A percentile compares a stretch with the other conserved stretches of the same genome.
These are phyloP conservation scores for Fusarium sp. DNA, from an alignment of 2,329 filamentous ascomycete species.

Conservation along the genomic window DNA sequence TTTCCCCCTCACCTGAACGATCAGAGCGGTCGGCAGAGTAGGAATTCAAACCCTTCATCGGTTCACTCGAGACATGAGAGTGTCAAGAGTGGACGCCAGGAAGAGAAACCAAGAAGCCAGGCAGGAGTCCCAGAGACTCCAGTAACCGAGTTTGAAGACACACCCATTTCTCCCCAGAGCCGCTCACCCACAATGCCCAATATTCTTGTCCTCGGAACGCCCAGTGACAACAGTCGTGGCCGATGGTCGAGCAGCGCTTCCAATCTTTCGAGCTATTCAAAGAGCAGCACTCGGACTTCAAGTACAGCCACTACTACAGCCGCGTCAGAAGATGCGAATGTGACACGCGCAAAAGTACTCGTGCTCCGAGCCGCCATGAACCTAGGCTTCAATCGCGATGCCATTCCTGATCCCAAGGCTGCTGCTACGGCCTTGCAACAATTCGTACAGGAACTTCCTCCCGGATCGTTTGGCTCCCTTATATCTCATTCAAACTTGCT, in stretches of 20 bases:
- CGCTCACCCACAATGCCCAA: conserved; percentile 83
- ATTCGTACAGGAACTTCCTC: conserved; percentile 82
- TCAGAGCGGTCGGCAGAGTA: conserved; percentile 63
- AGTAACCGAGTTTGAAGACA: conserved; percentile 95
- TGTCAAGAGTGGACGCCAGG: conserved; percentile 61
- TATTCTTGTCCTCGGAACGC: conserved; percentile 87
- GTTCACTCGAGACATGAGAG: conserved; percentile 68
- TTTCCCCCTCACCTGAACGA: conserved; percentile 74
- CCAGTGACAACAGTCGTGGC: conserved; percentile 69
- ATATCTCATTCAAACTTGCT: conserved; percentile 80
- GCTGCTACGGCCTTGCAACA: conserved; percentile 73
- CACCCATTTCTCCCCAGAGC: conserved; percentile 84
- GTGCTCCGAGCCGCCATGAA: conserved; percentile 90
- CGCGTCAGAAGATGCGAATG: conserved; percentile 79
- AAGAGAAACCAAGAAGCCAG: conserved; percentile 66
- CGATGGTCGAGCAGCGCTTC: conserved; percentile 88
- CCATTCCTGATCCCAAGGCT: conserved; percentile 60
- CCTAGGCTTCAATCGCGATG: conserved; percentile 79
- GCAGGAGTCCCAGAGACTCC: conserved; percentile 84
- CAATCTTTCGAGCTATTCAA: conserved; percentile 84
- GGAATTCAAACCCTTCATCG: conserved; percentile 66
- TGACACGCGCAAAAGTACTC: conserved; percentile 82
- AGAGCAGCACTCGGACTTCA: conserved; percentile 74
- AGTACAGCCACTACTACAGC: conserved; percentile 81
- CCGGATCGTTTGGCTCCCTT: conserved; percentile 82